Evolutionary conservation across 306 rosid species (phyloP).

Genomic region (Ceratonia siliqua): DNA sequence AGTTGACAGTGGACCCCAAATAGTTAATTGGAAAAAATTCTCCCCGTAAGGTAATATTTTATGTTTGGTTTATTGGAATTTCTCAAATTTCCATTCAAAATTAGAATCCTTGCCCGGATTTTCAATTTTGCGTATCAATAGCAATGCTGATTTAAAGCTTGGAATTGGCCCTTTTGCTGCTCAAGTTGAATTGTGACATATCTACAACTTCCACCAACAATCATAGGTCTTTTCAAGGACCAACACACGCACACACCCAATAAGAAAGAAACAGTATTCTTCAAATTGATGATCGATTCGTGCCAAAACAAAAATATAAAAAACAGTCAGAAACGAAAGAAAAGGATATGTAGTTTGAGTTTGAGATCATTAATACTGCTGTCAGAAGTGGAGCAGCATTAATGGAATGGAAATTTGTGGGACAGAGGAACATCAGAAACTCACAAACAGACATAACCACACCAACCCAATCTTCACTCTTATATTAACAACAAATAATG

Average conservation of each 20-base stretch:
- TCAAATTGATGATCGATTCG: not conserved
- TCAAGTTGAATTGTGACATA: not conserved
- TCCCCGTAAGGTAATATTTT: too few relatives aligned
- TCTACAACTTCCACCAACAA: not conserved
- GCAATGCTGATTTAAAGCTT: not conserved
- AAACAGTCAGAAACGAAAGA: not conserved
- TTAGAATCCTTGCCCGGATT: not conserved
- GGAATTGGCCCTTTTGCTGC: not conserved
- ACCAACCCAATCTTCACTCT: constrained; percentile 48
- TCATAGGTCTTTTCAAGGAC: too few relatives aligned
- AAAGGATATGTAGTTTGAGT: not conserved
- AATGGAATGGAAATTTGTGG: not conserved
- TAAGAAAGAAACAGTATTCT: not conserved
- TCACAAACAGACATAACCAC: constrained; percentile 27
- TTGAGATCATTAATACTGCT: not conserved
- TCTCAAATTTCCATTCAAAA: not conserved
- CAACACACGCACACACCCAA: not conserved
- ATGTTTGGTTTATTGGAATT: not conserved
- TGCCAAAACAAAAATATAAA: not conserved
- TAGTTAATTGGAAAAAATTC: not conserved
- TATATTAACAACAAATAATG: constrained; percentile 55
- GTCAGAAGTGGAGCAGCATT: not conserved
- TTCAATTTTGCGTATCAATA: not conserved
- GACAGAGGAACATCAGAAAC: not conserved
- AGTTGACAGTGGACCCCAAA: not conserved